A percentile compares a stretch with the other conserved stretches of the same genome.
Evolutionary conservation across 1,139 yeast genomes (phyloP).

Genomic region (Taphrina communis): DNA sequence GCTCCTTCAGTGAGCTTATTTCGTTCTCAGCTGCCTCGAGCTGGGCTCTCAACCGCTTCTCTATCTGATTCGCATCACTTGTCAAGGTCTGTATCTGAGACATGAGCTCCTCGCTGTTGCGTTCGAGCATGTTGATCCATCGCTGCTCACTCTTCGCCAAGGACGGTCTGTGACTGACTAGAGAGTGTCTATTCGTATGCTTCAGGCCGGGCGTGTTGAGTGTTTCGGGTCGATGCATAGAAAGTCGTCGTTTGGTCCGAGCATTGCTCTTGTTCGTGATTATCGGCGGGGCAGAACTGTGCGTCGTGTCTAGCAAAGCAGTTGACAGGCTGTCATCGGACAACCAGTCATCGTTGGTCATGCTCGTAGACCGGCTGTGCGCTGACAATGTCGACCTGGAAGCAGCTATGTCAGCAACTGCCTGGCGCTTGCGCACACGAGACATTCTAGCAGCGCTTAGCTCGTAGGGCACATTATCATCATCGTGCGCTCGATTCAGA

Average conservation of each 20-base stretch:
- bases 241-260: background rate
- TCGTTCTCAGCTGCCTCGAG: constrained; percentile 22
- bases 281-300: background rate
- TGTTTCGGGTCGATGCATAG: constrained; percentile 3
- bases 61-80: constrained; percentile 6
- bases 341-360: constrained; percentile 4
- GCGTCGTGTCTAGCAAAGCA: background rate
- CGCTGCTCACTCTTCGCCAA: constrained; percentile 18
- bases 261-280: background rate
- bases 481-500: background rate
- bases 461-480: background rate
- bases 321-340: background rate
- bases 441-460: background rate
- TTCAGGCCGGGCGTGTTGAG: background rate
- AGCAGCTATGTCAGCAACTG: constrained; percentile 4
- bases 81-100: constrained; percentile 23
- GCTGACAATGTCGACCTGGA: background rate
- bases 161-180: background rate
- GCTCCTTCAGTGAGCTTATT: constrained; percentile 1
- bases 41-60: background rate
- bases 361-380: background rate
- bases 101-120: constrained; percentile 35
- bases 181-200: background rate
- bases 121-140: constrained; percentile 30
- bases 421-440: constrained; percentile 5